Base-by-base conservation (phyloP, 176 grass and related monocot species). In the Hordeum marinum region DNA sequence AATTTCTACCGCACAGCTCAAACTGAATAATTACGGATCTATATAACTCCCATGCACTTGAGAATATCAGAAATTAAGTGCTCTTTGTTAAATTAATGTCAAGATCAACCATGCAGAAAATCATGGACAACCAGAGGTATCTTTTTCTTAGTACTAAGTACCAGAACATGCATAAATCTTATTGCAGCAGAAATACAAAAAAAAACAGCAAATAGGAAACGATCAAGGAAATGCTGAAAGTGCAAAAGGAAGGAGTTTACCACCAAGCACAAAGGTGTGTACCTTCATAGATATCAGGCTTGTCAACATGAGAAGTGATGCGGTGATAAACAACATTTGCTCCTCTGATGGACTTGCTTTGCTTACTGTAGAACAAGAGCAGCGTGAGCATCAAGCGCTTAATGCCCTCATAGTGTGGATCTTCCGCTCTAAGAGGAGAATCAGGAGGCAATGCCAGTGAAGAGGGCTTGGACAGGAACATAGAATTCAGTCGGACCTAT, bases 291-390 rank as follows among this genome's bases (percentile, higher is more conserved):
- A 96, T 99, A 91, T 87, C 79, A 83, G 91, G 79, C 41, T 75
- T 82, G 57, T 99, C 88, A 54, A 99, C 93, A 89, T 94, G 96
- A 87, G 85, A 94, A 86, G 86, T 88, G 74, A 99, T 93, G 50
- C 93, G 90, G 25, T 82, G 82, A 89, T 96, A 99, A 71, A 96
- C 89, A 45, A 87, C 79, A 94, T 92, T 96, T 88, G 96, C 93
- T 43, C 93, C 96, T 92, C 93, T 91, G 61, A 99, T 92, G 36
- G 96, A 86, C 79, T 91, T 99, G 93, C 93, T 99, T 90, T 99
- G 91, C 78, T 96, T 94, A 88, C 96, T 96, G 79, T 99, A 99
- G 86, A 99, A 99, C 50, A 99, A 62, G 67, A 99, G 20, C 62
- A 99, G 68, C 32, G 86, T 99, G n/a, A 96, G 61, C 40, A 99